These are phyloP conservation scores for Penstemon newberryi DNA, from an alignment of 257 asterid species.

Conservation along the genomic window DNA sequence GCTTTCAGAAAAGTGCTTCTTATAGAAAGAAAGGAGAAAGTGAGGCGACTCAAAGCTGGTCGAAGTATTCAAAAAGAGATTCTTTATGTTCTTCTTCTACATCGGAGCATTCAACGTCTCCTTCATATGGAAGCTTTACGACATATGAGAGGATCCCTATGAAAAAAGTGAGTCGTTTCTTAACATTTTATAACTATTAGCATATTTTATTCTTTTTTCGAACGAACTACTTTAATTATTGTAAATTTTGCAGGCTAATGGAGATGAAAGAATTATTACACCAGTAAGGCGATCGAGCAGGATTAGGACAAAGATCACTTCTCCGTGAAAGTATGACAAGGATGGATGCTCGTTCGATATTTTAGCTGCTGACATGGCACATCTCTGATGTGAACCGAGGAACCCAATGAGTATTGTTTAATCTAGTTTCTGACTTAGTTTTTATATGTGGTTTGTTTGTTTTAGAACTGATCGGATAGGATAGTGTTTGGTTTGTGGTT, in stretches of 20 bases:
- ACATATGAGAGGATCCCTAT: slow-evolving; percentile 70
- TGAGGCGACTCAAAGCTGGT: slow-evolving; percentile 56
- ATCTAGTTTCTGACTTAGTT: no score
- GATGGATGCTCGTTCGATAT: neutral
- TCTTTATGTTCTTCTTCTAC: slow-evolving; percentile 67
- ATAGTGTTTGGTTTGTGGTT: no score
- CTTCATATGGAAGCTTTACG: slow-evolving; percentile 95
- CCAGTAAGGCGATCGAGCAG: slow-evolving; percentile 97
- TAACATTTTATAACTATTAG: neutral
- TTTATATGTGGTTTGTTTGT: no score
- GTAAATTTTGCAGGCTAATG: slow-evolving; percentile 46
- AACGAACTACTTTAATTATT: neutral
- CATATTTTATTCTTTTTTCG: neutral
- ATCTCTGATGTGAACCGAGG: no score
- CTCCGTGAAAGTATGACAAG: slow-evolving; percentile 35
- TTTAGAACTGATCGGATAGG: no score
- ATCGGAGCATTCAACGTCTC: slow-evolving; percentile 45
- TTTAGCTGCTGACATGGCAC: no score
- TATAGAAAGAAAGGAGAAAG: slow-evolving; percentile 34
- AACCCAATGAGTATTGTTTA: no score
- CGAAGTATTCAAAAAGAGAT: slow-evolving; percentile 47
- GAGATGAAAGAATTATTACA: slow-evolving; percentile 75
- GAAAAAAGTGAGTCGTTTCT: slow-evolving; percentile 54
- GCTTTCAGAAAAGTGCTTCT: slow-evolving; percentile 48
- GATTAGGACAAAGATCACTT: slow-evolving; percentile 53